Base-by-base conservation (phyloP, 345 rosid genomes). In the Erucastrum elatum region DNA sequence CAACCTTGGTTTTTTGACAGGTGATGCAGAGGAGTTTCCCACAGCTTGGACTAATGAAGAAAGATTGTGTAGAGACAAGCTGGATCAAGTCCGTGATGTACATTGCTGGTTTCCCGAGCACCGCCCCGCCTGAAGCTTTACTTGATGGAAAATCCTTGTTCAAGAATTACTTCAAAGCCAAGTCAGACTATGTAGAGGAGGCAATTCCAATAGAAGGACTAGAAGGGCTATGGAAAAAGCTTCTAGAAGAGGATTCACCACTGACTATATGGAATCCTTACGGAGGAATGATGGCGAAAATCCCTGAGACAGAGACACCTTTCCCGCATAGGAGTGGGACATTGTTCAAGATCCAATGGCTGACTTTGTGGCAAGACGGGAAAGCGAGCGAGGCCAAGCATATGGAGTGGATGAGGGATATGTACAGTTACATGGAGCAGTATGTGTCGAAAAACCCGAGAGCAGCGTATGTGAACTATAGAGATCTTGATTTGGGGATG, bases 171-270 rank as follows among this genome's bases (percentile, higher is more conserved):
- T 90, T 89, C 86, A 89, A 89, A 76, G 95, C 87, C 53, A 90
- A 88, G 82, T 93, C 97, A 0, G 94, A 93, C 59, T 90, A 84
- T 53, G 90, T 87, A 80, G 88, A 77, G 80, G 80, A 81, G 66
- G 71, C 84, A 33, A 81, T 81, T 11, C 78, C 84, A 30, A 13
- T 76, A 16, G 39, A 67, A 49, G 84, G 77, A 7, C 10, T 81
- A 29, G 71, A 77, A 77, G 84, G 84, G 2, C 21, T 81, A 29
- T 81, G 81, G 81, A 44, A 72, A n/a, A 77, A 55, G 66, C 49
- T 81, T 46, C 27, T 77, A 10, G 68, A 62, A 46, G 84, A 81
- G 70, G 78, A 77, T 10, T 66, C 81, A 44, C 81, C 78, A 0
- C 25, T 77, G 78, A 77, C 80, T 39, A 76, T 76, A 46, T 81